Evolutionary conservation across 257 asterid genomes (phyloP).

Genomic region (Coffea canephora): DNA sequence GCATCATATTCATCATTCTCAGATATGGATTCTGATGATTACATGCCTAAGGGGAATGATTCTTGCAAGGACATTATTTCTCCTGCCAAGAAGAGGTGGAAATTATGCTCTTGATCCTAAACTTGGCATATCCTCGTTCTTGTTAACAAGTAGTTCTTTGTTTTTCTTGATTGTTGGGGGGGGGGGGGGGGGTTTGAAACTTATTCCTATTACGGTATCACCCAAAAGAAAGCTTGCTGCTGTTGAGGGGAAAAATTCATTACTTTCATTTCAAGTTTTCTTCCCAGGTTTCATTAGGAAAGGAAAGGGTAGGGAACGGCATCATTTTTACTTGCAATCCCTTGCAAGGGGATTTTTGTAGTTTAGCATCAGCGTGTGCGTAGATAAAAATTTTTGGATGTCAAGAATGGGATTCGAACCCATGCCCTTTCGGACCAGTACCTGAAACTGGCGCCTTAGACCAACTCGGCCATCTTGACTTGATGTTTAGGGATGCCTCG

Average conservation of each 20-base stretch:
- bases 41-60: neutral
- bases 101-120: neutral
- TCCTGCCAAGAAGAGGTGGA: neutral
- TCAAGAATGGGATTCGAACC: constrained; percentile 54
- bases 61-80: neutral
- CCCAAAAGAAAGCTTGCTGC: neutral
- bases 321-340: too few species aligned
- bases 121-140: neutral
- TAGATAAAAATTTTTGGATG: too few species aligned
- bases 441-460: constrained; percentile 90
- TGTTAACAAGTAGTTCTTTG: neutral
- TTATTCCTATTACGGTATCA: neutral
- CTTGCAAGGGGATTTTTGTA: too few species aligned
- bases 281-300: too few species aligned
- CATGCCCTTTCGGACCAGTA: constrained; percentile 89
- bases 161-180: too few species aligned
- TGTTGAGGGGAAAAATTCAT: neutral
- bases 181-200: too few species aligned
- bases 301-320: too few species aligned
- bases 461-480: constrained; percentile 89
- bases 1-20: constrained; percentile 28
- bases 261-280: too few species aligned
- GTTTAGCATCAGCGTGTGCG: too few species aligned
- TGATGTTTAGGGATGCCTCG: neutral
- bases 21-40: constrained; percentile 23